phyloP scores from a whole-genome alignment of 371 early-diverging fungal species.

The Rhizomucor miehei region DNA sequence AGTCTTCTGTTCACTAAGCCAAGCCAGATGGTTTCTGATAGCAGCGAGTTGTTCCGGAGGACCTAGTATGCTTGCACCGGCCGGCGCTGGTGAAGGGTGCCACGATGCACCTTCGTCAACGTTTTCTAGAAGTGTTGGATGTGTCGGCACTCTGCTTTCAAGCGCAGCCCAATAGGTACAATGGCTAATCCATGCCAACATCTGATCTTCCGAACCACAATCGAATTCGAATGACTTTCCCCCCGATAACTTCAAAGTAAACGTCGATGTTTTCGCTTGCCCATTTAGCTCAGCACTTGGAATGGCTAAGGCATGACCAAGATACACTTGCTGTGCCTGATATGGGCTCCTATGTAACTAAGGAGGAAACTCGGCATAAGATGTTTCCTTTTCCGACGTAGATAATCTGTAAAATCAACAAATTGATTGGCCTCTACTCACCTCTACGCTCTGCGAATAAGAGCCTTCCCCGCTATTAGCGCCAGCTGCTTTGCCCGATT shows the following conservation, averaged over 20 bases:
- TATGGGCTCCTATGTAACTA: slow-evolving; percentile 2
- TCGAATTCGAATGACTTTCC: slow-evolving; percentile 18
- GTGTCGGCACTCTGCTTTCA: slow-evolving; percentile 19
- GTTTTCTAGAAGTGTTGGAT: not conserved
- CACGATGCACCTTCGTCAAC: slow-evolving; percentile 1
- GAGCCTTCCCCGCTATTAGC: not conserved
- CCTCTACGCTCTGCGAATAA: no score
- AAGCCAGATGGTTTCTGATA: slow-evolving; percentile 9
- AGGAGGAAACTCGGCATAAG: not conserved
- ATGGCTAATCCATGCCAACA: slow-evolving; percentile 17
- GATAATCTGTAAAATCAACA: slow-evolving; percentile 12
- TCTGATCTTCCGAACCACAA: slow-evolving; percentile 20
- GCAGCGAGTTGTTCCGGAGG: slow-evolving; percentile 8
- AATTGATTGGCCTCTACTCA: not conserved
- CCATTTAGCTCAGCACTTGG: not conserved
- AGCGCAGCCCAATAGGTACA: slow-evolving; percentile 31
- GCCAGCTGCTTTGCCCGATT: not conserved
- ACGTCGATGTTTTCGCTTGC: slow-evolving; percentile 10
- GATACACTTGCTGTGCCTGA: slow-evolving; percentile 5
- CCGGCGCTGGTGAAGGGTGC: slow-evolving; percentile 10
- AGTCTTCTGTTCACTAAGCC: slow-evolving; percentile 2
- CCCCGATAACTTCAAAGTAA: slow-evolving; percentile 15
- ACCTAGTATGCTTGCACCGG: slow-evolving; percentile 14
- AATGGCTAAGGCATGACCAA: no score
- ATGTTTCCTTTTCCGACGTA: slow-evolving; percentile 12